A percentile compares a stretch with the other conserved stretches of the same genome.
Conservation (phyloP, 83 land plant genomes). For the Picea abies region DNA sequence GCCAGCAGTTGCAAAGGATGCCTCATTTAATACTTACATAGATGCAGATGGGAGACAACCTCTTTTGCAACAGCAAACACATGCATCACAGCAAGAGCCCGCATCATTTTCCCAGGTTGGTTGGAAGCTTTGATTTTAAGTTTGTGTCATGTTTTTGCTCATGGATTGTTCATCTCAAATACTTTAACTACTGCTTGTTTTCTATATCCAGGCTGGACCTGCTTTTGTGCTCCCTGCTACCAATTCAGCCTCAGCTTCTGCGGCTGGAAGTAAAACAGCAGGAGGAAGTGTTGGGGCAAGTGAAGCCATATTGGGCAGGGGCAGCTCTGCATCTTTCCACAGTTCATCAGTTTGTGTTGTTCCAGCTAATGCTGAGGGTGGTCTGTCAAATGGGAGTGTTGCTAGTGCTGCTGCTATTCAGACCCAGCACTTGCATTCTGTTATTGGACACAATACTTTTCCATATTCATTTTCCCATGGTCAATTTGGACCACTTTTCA, state of each 20-base stretch:
- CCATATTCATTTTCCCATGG: slow-evolving; percentile 8
- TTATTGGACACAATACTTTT: not conserved
- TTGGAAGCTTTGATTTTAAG: not conserved
- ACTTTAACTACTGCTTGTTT: not conserved
- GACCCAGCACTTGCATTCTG: slow-evolving; percentile 15
- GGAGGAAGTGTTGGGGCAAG: slow-evolving; percentile 12
- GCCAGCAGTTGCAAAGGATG: not conserved
- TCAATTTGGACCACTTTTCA: slow-evolving; percentile 14
- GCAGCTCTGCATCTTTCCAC: not conserved
- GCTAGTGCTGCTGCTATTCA: slow-evolving; percentile 2
- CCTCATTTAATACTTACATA: not conserved
- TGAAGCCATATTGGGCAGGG: slow-evolving; percentile 8
- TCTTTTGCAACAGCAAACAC: slow-evolving; percentile 1
- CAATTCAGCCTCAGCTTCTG: not conserved
- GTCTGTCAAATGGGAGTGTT: not conserved
- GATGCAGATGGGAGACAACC: not conserved
- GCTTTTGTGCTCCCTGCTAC: not conserved
- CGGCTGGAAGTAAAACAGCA: not conserved
- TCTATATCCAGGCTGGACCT: slow-evolving; percentile 11
- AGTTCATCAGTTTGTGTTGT: slow-evolving; percentile 1
- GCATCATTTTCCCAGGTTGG: slow-evolving; percentile 7
- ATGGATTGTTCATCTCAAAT: too few relatives aligned
- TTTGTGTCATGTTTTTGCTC: not conserved
- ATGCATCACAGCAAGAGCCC: slow-evolving; percentile 6
- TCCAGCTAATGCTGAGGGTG: not conserved